phyloP scores from a whole-genome alignment of 2,329 filamentous ascomycete species.

The Fusarium nurragi region DNA sequence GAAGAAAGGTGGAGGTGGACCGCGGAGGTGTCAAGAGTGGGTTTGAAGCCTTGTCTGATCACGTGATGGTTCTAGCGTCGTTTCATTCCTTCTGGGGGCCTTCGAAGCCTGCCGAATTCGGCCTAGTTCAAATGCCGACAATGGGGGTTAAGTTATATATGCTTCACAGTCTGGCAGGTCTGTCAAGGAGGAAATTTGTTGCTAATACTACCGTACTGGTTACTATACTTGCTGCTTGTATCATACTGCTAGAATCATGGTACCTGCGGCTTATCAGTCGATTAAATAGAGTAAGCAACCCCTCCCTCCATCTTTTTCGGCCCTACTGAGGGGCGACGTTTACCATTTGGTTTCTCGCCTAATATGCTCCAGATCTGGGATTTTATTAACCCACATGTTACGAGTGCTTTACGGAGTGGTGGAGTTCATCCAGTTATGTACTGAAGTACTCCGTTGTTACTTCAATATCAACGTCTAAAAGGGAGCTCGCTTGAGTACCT shows the following conservation, averaged over 20 bases:
- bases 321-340: not conserved
- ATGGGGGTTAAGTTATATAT: no score
- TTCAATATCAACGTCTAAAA: not conserved
- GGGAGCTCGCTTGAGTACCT: not conserved
- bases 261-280: no score
- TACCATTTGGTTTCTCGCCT: not conserved
- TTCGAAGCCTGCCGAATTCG: not conserved
- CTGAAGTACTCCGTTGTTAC: not conserved
- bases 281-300: not conserved
- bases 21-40: not conserved
- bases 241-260: no score
- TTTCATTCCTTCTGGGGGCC: not conserved
- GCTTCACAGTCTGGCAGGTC: not conserved
- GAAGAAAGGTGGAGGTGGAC: constrained; percentile 5
- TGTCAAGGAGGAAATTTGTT: not conserved
- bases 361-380: not conserved
- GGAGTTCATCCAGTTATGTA: no score
- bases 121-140: not conserved
- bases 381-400: not conserved
- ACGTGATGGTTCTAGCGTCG: not conserved
- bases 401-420: not conserved
- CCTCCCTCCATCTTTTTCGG: not conserved
- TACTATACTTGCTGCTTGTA: not conserved
- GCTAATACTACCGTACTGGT: not conserved
- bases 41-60: not conserved